Base-by-base conservation (phyloP, 1,139 yeast genomes). In the Debaryomyces nepalensis region DNA sequence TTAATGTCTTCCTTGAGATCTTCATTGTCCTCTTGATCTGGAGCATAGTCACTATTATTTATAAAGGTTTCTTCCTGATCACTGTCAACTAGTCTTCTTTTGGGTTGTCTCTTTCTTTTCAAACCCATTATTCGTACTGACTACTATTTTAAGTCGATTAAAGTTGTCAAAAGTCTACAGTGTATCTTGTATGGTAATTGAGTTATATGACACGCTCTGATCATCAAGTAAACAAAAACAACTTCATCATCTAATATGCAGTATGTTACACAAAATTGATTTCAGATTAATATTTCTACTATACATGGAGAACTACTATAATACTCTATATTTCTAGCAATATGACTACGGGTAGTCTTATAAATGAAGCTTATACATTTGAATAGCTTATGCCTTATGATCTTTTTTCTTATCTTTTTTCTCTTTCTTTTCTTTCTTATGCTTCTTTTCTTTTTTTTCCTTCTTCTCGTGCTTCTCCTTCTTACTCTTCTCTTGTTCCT, bases 31-130 rank as follows among this genome's bases (percentile, higher is more conserved):
- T 14, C 10, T 24, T 37, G 33, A 15, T 24, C 36, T 37, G 11
- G 12, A 21, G 11, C 47, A 37, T 63, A 65, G 46, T 73, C 78
- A 47, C 77, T 71, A 46, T 73, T 73, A 49, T 73, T 73, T 30
- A 73, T 56, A 42, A 73, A 73, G 0, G 74, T 61, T 4, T 53
- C 54, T 7, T 61, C 64, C 10, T 55, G 54, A 12, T 49, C 52
- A n/a, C 49, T 49, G 9, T 48, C 44, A 15, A 50, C 31, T 4
- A 42, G 33, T 10, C 38, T 34, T 32, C 49, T 31, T 32, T 46
- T 27, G 15, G 29, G 14, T 37, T 52, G 27, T 44, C 60, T 58
- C 53, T 54, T 59, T 46, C 57, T 55, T 40, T 49, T 60, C 56
- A 38, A 27, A 2, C 32, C 33, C 33, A 34, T 34, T 10, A 5